These are phyloP conservation scores for Phialemoniopsis sp. DNA, from an alignment of 2,329 filamentous ascomycete genomes.

Conservation along the genomic window DNA sequence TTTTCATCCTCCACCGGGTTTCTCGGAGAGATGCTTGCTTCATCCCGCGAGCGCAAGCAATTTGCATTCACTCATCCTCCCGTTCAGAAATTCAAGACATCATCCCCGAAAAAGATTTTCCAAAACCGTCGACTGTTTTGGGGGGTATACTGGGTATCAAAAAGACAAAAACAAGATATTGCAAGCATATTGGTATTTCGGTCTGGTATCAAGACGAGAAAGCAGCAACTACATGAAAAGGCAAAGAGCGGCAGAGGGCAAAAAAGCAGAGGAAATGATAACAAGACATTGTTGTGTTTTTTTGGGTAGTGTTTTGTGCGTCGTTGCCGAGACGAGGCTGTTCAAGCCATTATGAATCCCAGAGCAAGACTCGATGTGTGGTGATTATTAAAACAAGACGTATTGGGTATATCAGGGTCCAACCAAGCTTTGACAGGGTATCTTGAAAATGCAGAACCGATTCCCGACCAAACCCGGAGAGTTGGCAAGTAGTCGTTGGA, in stretches of 20 bases:
- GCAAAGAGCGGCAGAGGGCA: no score
- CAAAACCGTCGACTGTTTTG: conserved; percentile 3
- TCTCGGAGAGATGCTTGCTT: no score
- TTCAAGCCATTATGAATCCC: no score
- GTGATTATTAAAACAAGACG: conserved; percentile 1
- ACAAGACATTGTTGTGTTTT: no score
- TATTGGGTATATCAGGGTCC: background rate
- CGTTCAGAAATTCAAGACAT: background rate
- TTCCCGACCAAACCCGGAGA: conserved; percentile 34
- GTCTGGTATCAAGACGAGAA: conserved; percentile 2
- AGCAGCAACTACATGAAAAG: no score
- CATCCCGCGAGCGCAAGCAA: no score
- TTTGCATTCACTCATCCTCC: background rate
- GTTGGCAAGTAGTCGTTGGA: conserved; percentile 9
- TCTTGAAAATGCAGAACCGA: conserved; percentile 54
- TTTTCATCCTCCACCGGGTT: no score
- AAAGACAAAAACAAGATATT: conserved; percentile 4
- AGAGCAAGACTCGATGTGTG: no score
- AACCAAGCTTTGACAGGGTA: conserved; percentile 41
- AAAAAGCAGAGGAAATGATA: no score
- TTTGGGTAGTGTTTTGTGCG: no score
- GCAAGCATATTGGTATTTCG: background rate
- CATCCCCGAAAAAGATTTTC: background rate
- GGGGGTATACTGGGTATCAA: conserved; percentile 6
- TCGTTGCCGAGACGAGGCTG: no score